Evolutionary conservation across 2,329 filamentous ascomycete species (phyloP).

Genomic region (Phialocephala subalpina): DNA sequence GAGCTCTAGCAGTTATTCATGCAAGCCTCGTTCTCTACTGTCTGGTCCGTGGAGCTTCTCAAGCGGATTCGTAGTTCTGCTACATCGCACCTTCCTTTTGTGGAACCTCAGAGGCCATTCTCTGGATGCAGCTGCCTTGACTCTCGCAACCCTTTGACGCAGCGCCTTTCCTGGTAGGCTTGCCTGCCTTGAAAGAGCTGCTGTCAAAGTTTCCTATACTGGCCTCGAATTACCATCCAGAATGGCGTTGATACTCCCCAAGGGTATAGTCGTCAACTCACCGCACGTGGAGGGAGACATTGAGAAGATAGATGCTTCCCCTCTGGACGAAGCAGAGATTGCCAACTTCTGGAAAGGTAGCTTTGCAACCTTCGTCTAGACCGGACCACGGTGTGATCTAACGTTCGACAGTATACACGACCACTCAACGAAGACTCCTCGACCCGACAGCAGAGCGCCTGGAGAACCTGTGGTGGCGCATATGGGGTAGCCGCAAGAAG

Average conservation of each 20-base stretch:
- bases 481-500: constrained; percentile 61
- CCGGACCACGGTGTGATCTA: constrained; percentile 27
- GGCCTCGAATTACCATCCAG: constrained; percentile 15
- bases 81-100: constrained; percentile 5
- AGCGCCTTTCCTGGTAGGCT: constrained; percentile 44
- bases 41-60: constrained; percentile 1
- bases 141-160: constrained; percentile 31
- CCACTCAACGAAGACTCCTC: constrained; percentile 63
- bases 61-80: neutral
- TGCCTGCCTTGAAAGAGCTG: constrained; percentile 43
- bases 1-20: neutral
- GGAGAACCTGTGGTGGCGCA: constrained; percentile 73
- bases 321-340: constrained; percentile 57
- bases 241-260: constrained; percentile 58
- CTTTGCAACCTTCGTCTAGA: constrained; percentile 11
- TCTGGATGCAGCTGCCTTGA: constrained; percentile 33
- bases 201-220: constrained; percentile 31
- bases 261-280: constrained; percentile 64
- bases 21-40: neutral
- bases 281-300: constrained; percentile 61
- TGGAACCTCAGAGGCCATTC: constrained; percentile 2
- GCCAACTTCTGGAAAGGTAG: constrained; percentile 65
- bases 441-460: constrained; percentile 69
- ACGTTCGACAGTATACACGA: constrained; percentile 61
- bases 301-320: constrained; percentile 54